Base-by-base conservation (phyloP, 768 basidiomycete species). In the Phylloporus arenicola region DNA sequence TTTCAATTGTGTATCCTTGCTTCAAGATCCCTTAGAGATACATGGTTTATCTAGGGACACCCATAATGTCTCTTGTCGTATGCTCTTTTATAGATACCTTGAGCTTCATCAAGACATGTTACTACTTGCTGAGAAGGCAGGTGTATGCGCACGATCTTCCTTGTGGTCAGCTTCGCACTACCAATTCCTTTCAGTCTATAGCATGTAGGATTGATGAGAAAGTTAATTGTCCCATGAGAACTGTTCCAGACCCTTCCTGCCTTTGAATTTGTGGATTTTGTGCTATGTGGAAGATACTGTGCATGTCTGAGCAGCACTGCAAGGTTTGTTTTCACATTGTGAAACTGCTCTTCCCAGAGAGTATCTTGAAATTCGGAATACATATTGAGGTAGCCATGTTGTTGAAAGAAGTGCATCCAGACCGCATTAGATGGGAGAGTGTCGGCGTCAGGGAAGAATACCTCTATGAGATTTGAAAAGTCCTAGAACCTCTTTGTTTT, bases 211-310 rank as follows among this genome's bases (percentile, higher is more conserved):
- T 53, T 53, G 6, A 48, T 53, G 4, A 30, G 3, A 30, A 53
- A 35, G n/a, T 45, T 19, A 4, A 53, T 16, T 4, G 40, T 53
- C 0, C 47, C 43, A 45, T 24, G 31, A 17, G 19, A 40, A 25
- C 52, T 34, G 1, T 9, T 25, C 52, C 52, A 53, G 1, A 53
- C 1, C 25, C 29, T 53, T 34, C 47, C 43, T 6, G 2, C 8
- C 2, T 0, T 49, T 1, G 47, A 49, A 20, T 30, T 6, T 0
- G 43, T 53, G n/a, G 52, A 39, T 12, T 31, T 50, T 12, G 27
- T 37, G 25, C 48, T 50, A 20, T 50, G 19, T 11, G 44, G 52
- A 2, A 53, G 29, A 47, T 42, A 53, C 46, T 53, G 44, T 41
- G 40, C 27, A 10, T 37, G 44, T 30, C 8, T 2, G 7, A 53